Evolutionary conservation across 441 rosid genomes (phyloP).

Genomic region (Gossypium schwendimanii): DNA sequence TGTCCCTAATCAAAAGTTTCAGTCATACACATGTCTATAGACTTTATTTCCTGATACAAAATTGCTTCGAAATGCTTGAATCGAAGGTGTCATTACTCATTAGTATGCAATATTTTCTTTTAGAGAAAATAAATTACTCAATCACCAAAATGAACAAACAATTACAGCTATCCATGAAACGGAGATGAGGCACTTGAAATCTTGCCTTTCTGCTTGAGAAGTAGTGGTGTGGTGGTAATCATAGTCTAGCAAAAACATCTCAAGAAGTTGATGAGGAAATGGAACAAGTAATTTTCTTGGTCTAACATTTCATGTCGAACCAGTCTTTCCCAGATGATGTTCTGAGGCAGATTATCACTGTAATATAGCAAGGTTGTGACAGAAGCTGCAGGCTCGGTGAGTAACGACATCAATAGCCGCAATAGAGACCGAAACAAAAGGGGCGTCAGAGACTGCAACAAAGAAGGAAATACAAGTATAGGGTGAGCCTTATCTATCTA

Average conservation of each 20-base stretch:
- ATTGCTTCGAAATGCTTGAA: too few species aligned
- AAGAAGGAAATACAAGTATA: background rate
- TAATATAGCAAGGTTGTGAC: constrained; percentile 43
- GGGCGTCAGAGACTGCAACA: constrained; percentile 31
- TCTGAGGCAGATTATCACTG: constrained; percentile 45
- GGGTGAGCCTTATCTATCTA: background rate
- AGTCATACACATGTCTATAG: too few species aligned
- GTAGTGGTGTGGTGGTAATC: background rate
- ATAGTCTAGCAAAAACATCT: constrained; percentile 39
- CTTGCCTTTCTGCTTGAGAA: background rate
- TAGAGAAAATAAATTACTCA: background rate
- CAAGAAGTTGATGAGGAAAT: constrained; percentile 41
- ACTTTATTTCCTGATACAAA: too few species aligned
- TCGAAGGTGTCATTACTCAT: too few species aligned
- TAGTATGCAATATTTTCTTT: too few species aligned
- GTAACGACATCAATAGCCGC: constrained; percentile 30
- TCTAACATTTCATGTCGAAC: constrained; percentile 36
- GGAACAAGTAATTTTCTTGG: constrained; percentile 35
- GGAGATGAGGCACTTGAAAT: background rate
- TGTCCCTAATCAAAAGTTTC: too few species aligned
- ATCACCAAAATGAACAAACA: background rate
- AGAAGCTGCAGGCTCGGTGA: constrained; percentile 32
- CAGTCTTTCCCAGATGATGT: constrained; percentile 26
- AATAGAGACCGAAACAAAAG: constrained; percentile 40
- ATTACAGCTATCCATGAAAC: background rate